Evolutionary conservation across 108 stramenopile species (phyloP), one percentile per base, ranked within the genome.

Genomic region (Schizochytrium sp.): DNA sequence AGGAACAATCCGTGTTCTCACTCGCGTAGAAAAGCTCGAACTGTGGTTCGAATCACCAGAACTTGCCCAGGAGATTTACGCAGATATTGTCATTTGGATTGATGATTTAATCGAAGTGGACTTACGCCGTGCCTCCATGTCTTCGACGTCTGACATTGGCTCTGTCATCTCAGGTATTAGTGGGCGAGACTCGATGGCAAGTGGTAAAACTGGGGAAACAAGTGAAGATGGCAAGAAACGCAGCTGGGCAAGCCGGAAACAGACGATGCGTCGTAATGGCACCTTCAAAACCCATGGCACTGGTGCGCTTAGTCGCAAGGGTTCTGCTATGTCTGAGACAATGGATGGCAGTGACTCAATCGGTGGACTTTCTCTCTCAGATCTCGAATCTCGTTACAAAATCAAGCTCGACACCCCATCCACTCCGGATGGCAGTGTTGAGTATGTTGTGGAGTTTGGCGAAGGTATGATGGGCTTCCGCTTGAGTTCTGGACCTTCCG

Each of bases 401-500:
- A 47, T 83, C 76, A 46, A 83, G 50, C 76, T 83, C 50, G 76
- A 83, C 76, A 53, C 76, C 76, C 76, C 76, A 17, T n/a, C 13
- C 50, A 10, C n/a, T 7, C 28, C 5, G 76, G 28, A 40, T 53
- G 72, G 72, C 40, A 41, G 38, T 41, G 76, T 83, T 38, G 76
- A 83, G 76, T 83, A 83, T 53, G 28, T 83, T 55, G 76, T 83
- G 50, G 76, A 83, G 76, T 83, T 55, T 28, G 76, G 76, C 28
- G 76, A 83, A 42, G 76, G 76, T 38, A 83, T 83, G 76, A 83
- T 83, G 76, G 76, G 76, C 76, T 83, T 83, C 76, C 53, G 50
- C 50, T 53, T 83, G 17, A 83, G 76, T 53, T 83, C 76, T 5
- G 76, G 76, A 42, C 76, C 76, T 19, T 83, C 76, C 15, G 76